Evolutionary conservation across 352 stramenopile species (phyloP).

Genomic region (Globisporangium irregulare): DNA sequence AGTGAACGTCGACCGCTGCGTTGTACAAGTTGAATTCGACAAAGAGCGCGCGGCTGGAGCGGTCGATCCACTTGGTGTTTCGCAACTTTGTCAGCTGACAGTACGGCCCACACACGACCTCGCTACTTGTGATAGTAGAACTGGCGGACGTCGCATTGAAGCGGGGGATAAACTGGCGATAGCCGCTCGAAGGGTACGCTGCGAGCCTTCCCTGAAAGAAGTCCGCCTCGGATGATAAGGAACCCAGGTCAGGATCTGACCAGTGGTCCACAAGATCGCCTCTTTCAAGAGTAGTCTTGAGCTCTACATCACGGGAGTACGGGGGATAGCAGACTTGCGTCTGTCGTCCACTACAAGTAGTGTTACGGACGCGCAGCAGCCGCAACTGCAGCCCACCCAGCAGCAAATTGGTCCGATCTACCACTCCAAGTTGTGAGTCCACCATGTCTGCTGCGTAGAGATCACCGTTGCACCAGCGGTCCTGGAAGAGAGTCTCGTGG

Average conservation of each 20-base stretch:
- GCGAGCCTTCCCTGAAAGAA: slow-evolving; percentile 31
- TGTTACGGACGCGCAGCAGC: slow-evolving; percentile 39
- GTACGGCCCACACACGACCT: slow-evolving; percentile 23
- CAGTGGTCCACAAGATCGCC: slow-evolving; percentile 30
- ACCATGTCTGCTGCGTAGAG: slow-evolving; percentile 35
- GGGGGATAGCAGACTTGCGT: slow-evolving; percentile 31
- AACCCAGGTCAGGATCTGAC: slow-evolving; percentile 15
- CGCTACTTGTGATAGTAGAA: neutral
- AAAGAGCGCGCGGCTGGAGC: slow-evolving; percentile 42
- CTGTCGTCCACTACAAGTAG: slow-evolving; percentile 16
- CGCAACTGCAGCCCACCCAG: slow-evolving; percentile 57
- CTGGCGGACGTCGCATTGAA: slow-evolving; percentile 10
- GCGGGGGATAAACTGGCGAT: slow-evolving; percentile 25
- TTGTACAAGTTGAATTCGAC: slow-evolving; percentile 73
- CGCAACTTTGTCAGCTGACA: slow-evolving; percentile 40
- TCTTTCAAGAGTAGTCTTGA: slow-evolving; percentile 15
- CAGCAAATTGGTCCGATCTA: slow-evolving; percentile 46
- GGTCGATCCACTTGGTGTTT: slow-evolving; percentile 49
- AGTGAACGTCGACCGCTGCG: slow-evolving; percentile 42
- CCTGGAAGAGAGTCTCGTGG: slow-evolving; percentile 40
- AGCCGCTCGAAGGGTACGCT: slow-evolving; percentile 27
- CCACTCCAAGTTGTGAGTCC: slow-evolving; percentile 47
- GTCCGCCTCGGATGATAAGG: slow-evolving; percentile 5
- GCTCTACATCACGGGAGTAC: slow-evolving; percentile 28
- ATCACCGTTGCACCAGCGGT: slow-evolving; percentile 60